These are phyloP conservation scores for Podaxis sp. DNA, from an alignment of 768 basidiomycete species.

Conservation along the genomic window DNA sequence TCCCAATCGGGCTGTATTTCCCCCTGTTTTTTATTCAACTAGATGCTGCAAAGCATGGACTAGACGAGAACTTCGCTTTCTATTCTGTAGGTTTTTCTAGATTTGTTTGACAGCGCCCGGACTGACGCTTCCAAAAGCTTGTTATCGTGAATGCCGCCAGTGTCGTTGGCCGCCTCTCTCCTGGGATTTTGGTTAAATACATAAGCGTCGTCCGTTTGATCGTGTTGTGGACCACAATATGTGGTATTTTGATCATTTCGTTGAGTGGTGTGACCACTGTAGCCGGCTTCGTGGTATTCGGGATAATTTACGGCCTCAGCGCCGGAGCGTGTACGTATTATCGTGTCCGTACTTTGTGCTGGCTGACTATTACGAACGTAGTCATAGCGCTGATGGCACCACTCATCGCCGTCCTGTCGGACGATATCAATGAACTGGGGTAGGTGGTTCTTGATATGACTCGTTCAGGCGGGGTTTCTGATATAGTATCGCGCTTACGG, in stretches of 20 bases:
- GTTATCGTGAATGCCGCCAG: conserved; percentile 22
- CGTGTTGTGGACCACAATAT: conserved; percentile 14
- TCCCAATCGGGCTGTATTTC: conserved; percentile 28
- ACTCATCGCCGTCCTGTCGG: conserved; percentile 11
- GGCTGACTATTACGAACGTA: neutral
- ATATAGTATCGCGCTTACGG: neutral
- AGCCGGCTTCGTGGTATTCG: conserved; percentile 33
- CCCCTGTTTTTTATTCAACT: conserved; percentile 43
- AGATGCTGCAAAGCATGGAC: conserved; percentile 31
- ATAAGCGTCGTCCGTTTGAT: conserved; percentile 20
- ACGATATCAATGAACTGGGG: conserved; percentile 15
- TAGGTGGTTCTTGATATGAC: neutral
- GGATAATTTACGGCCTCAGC: conserved; percentile 41
- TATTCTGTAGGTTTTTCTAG: conserved; percentile 32
- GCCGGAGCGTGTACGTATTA: conserved; percentile 19
- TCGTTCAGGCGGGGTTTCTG: neutral
- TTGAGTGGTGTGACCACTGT: conserved; percentile 33
- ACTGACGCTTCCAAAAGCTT: conserved; percentile 16
- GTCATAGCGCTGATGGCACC: conserved; percentile 18
- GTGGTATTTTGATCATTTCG: conserved; percentile 29
- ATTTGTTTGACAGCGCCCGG: neutral
- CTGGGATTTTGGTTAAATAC: conserved; percentile 16
- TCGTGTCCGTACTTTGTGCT: neutral
- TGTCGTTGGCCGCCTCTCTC: conserved; percentile 22
- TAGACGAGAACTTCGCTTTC: conserved; percentile 34